These are phyloP conservation scores for Trichoderma endophyticum DNA, from an alignment of 2,329 filamentous ascomycete species.

Conservation along the genomic window DNA sequence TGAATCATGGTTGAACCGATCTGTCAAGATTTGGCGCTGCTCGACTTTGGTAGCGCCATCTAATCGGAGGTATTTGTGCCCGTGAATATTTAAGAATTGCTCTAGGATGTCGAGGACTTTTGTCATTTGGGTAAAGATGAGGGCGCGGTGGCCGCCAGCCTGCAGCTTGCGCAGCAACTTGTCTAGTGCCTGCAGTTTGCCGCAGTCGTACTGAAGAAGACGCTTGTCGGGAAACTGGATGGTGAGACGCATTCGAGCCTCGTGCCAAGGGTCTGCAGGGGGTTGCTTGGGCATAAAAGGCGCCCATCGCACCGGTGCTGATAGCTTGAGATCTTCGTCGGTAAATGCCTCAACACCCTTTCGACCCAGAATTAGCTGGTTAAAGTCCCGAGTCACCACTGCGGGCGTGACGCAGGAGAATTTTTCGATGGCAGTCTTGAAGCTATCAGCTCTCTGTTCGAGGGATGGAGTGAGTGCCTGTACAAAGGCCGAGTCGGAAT, in stretches of 20 bases:
- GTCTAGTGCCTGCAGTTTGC: slow-evolving; percentile 89
- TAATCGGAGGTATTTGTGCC: slow-evolving; percentile 91
- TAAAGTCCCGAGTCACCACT: slow-evolving; percentile 76
- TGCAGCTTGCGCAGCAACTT: slow-evolving; percentile 82
- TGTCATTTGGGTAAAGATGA: slow-evolving; percentile 99
- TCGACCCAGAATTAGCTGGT: slow-evolving; percentile 62
- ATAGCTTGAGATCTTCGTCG: slow-evolving; percentile 55
- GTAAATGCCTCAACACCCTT: slow-evolving; percentile 56
- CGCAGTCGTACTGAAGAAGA: slow-evolving; percentile 95
- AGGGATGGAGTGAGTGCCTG: slow-evolving; percentile 70
- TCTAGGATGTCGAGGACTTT: slow-evolving; percentile 97
- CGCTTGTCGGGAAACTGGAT: slow-evolving; percentile 97
- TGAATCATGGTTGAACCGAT: slow-evolving; percentile 92
- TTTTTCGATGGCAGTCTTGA: slow-evolving; percentile 75
- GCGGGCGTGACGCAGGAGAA: slow-evolving; percentile 92
- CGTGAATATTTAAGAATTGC: slow-evolving; percentile 96
- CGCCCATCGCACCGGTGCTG: slow-evolving; percentile 53
- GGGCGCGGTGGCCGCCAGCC: slow-evolving; percentile 82
- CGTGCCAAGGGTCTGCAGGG: slow-evolving; percentile 80
- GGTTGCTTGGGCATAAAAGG: slow-evolving; percentile 56
- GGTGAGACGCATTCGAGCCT: slow-evolving; percentile 84
- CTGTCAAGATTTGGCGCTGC: slow-evolving; percentile 89
- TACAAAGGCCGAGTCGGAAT: slow-evolving; percentile 63
- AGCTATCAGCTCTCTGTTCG: slow-evolving; percentile 65
- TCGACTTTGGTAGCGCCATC: slow-evolving; percentile 97